Evolutionary conservation across 2,329 filamentous ascomycete genomes (phyloP), one percentile per base, ranked within the genome.

Genomic region (Coniochaeta sp.): DNA sequence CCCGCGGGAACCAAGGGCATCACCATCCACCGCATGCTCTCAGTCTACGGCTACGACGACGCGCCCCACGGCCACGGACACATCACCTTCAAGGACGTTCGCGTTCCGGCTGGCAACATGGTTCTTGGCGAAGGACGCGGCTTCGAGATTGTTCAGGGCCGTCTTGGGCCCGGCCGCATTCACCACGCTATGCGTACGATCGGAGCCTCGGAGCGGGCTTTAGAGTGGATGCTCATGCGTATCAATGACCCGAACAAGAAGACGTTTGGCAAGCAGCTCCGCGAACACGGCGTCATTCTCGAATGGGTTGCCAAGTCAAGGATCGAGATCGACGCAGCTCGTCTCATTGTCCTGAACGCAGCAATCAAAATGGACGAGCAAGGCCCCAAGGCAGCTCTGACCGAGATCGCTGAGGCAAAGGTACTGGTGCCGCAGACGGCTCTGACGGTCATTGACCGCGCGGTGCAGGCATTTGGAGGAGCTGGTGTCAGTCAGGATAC

Each of bases 31-130:
- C 88, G 95, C 67, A 96, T 97, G 91, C 81, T 99, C 60, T 89
- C 83, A 58, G 93, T 98, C 65, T 96, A 96, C 75, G 95, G 95
- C 61, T 98, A 92, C 77, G 95, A 98, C 73, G 95, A 99, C 69
- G 95, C 95, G n/a, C 95, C 95, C 2, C 95, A 99, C 74, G 95
- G 95, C 60, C 95, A 99, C 77, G 95, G 92, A 52, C 93, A 99
- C 75, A 86, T 99, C 71, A 84, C 80, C 38, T 98, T 99, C 77
- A 81, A 87, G 62, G 89, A 98, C 72, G 95, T 98, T 64, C 89
- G 93, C 62, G 90, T 99, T 0, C 93, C 93, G 8, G 86, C 81
- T 34, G 79, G 80, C 68, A 95, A 90, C 78, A 88, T 99, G 70
- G 89, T 98, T 12, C 88, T 99, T 3, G 93, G 95, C 62, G 91